phyloP scores from a whole-genome alignment of 306 rosid genomes.

The Nissolia schottii region DNA sequence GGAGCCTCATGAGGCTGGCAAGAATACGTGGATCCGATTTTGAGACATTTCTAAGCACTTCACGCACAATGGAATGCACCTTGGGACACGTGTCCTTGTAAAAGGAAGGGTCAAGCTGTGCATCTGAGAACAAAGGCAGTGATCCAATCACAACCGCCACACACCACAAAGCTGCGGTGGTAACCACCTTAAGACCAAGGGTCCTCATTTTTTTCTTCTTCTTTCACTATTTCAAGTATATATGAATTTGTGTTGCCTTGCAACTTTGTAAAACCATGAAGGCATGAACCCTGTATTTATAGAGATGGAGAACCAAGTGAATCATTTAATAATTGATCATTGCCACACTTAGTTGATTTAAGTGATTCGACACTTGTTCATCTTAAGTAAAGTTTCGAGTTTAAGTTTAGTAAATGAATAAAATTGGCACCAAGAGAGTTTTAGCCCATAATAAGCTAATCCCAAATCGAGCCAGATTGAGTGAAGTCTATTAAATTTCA shows the following conservation, averaged over 20 bases:
- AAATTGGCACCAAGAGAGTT: too few species aligned
- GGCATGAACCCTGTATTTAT: neutral
- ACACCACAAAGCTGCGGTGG: neutral
- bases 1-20: slow-evolving; percentile 50
- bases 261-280: neutral
- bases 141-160: slow-evolving; percentile 16
- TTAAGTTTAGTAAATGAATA: too few species aligned
- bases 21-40: slow-evolving; percentile 37
- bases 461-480: too few species aligned
- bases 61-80: slow-evolving; percentile 18
- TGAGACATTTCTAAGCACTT: slow-evolving; percentile 23
- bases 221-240: too few species aligned
- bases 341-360: too few species aligned
- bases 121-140: slow-evolving; percentile 21
- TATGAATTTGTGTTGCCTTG: too few species aligned
- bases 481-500: too few species aligned
- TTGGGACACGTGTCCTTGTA: slow-evolving; percentile 33
- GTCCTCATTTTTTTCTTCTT: neutral
- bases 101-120: slow-evolving; percentile 36
- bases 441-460: too few species aligned
- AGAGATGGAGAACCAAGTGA: too few species aligned
- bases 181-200: neutral
- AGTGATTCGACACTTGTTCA: too few species aligned
- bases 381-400: too few species aligned
- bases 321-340: too few species aligned